A percentile compares a stretch with the other conserved stretches of the same genome.
Evolutionary conservation across 2,329 filamentous ascomycete species (phyloP).

Genomic region (Fusarium concolor): DNA sequence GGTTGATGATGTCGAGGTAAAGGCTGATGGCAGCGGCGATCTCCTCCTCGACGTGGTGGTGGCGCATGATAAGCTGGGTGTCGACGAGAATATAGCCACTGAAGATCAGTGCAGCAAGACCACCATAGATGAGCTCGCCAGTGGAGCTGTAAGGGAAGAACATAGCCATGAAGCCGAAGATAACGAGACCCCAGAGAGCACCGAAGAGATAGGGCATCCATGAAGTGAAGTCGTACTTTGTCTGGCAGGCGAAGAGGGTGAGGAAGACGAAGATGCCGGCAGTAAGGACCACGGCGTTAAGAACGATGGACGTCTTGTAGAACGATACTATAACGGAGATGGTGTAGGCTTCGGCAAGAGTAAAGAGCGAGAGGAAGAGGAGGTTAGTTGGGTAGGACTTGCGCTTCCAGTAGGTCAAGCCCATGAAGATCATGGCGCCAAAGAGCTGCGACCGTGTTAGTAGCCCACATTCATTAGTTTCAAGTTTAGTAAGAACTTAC

Average conservation of each 20-base stretch:
- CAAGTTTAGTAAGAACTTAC: conserved; percentile 55
- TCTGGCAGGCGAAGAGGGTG: conserved; percentile 93
- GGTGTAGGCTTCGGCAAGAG: conserved; percentile 90
- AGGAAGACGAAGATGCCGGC: conserved; percentile 83
- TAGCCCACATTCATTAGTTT: neutral
- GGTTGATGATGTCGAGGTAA: conserved; percentile 95
- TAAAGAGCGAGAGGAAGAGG: conserved; percentile 91
- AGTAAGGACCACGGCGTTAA: conserved; percentile 91
- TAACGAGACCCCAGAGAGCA: conserved; percentile 85
- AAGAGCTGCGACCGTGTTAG: conserved; percentile 66
- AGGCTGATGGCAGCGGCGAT: conserved; percentile 95
- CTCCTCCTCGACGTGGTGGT: conserved; percentile 98
- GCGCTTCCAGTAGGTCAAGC: conserved; percentile 93
- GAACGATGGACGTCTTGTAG: conserved; percentile 84
- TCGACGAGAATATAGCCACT: conserved; percentile 95
- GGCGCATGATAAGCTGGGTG: conserved; percentile 93
- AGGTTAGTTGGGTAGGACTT: conserved; percentile 96
- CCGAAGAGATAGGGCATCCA: conserved; percentile 98
- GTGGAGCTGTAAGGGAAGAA: conserved; percentile 90
- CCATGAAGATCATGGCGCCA: conserved; percentile 84
- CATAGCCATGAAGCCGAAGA: conserved; percentile 92
- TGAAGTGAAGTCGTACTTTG: conserved; percentile 96
- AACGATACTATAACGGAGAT: conserved; percentile 94
- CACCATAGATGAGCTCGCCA: conserved; percentile 86
- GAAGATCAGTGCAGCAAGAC: conserved; percentile 86